Percentiles rank a stretch among this genome's conserved stretches.
Conservation (phyloP, 768 basidiomycete species). For the Kwoniella botswanensis region DNA sequence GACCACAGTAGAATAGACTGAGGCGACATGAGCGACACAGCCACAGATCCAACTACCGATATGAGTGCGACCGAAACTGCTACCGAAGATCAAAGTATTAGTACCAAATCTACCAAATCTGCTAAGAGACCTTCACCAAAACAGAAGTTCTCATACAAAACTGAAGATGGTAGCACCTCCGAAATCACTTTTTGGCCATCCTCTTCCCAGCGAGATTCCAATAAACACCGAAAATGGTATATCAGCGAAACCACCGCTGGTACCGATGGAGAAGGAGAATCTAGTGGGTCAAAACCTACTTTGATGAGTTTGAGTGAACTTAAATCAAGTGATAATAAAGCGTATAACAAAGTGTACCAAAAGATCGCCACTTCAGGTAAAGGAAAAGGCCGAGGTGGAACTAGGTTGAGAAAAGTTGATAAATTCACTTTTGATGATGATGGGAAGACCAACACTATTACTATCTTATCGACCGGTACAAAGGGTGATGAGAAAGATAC, state of each 20-base stretch:
- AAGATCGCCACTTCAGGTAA: background rate
- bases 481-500: background rate
- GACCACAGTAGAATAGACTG: too few relatives aligned
- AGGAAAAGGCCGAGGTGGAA: background rate
- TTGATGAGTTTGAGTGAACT: background rate
- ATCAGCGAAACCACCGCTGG: background rate
- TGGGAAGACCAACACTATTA: background rate
- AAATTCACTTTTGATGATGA: background rate
- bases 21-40: background rate
- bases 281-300: background rate
- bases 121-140: background rate
- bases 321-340: background rate
- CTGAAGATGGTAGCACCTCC: background rate
- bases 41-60: too few relatives aligned
- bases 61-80: background rate
- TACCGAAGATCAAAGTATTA: background rate
- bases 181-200: background rate
- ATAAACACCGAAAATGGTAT: background rate
- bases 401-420: background rate
- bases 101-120: background rate
- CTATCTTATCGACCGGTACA: background rate
- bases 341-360: background rate
- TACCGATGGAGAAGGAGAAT: background rate
- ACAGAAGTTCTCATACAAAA: background rate
- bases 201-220: background rate